phyloP scores from a whole-genome alignment of 305 asterid species.

The Withania somnifera region DNA sequence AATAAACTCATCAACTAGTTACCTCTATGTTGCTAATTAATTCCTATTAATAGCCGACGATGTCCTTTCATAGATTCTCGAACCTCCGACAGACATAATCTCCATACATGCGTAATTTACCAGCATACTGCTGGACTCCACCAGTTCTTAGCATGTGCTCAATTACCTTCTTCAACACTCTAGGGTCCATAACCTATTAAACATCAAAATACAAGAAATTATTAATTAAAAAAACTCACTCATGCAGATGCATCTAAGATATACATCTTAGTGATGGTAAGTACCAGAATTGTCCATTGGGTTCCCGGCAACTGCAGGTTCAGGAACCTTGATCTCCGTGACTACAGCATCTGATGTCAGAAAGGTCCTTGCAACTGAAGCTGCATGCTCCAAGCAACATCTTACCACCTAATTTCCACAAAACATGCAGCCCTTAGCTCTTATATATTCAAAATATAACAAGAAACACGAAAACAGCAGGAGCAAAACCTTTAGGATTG shows the following conservation, averaged over 20 bases:
- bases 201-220: not conserved
- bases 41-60: too few relatives aligned
- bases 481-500: not conserved
- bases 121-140: not conserved
- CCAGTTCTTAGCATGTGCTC: not conserved
- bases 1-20: not conserved
- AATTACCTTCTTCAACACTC: not conserved
- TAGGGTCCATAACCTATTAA: slow-evolving; percentile 6
- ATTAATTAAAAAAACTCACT: not conserved
- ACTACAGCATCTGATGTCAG: slow-evolving; percentile 39
- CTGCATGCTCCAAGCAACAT: slow-evolving; percentile 43
- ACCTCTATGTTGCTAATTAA: not conserved
- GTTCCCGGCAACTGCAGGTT: slow-evolving; percentile 20
- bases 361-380: slow-evolving; percentile 39
- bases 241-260: not conserved
- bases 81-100: too few relatives aligned
- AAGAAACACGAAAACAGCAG: not conserved
- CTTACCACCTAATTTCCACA: slow-evolving; percentile 28
- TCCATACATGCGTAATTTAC: not conserved
- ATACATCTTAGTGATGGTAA: not conserved
- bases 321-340: slow-evolving; percentile 31
- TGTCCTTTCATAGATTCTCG: too few relatives aligned
- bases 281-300: slow-evolving; percentile 43
- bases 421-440: not conserved
- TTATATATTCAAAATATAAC: too few relatives aligned